Conservation (phyloP, 345 rosid species). For the Sisymbrium irio region DNA sequence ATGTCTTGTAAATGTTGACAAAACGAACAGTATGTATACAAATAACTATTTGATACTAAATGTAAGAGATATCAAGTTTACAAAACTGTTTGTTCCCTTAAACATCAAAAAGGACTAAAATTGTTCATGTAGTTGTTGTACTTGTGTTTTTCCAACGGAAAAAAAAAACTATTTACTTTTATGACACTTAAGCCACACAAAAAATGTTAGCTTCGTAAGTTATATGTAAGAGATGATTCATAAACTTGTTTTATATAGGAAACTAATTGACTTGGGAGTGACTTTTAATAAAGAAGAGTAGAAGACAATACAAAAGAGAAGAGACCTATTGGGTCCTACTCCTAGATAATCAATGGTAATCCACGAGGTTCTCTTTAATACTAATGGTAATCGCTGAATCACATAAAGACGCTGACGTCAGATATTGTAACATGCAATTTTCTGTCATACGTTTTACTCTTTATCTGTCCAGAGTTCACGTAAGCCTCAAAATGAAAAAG, state of each 20-base stretch:
- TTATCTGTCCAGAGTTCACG: conserved; percentile 1
- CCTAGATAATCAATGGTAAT: conserved; percentile 2
- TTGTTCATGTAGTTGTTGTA: neutral
- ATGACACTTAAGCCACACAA: neutral
- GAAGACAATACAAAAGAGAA: neutral
- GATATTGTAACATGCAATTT: neutral
- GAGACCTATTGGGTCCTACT: conserved; percentile 2
- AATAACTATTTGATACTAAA: neutral
- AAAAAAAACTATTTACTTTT: neutral
- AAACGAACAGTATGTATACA: neutral
- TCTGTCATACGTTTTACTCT: conserved; percentile 8
- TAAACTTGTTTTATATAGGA: neutral
- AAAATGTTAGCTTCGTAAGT: neutral
- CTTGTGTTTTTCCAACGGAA: neutral
- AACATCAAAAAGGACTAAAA: no score
- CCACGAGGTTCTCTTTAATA: neutral
- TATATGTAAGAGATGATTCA: neutral
- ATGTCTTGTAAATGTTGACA: neutral
- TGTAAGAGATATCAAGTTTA: neutral
- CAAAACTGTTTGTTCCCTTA: neutral
- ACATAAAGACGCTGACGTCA: neutral
- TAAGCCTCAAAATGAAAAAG: neutral
- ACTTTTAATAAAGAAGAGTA: neutral
- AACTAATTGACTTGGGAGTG: conserved; percentile 8
- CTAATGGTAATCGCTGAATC: neutral